Evolutionary conservation across 164 flowering plant genomes (phyloP).

Genomic region (Piper betle): DNA sequence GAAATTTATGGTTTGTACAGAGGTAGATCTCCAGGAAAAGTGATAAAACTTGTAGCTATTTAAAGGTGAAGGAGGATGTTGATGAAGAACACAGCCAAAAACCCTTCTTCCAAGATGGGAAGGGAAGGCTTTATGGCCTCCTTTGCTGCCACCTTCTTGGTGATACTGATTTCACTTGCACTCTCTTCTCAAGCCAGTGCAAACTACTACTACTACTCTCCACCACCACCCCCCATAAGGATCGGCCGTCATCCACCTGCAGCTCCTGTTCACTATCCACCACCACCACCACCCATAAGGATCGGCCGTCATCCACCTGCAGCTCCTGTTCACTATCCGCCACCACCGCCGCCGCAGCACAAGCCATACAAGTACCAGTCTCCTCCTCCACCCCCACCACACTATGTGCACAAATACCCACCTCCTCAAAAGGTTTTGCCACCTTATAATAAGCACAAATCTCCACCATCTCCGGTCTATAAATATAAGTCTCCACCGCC

Average conservation of each 20-base stretch:
- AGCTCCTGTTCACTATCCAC: neutral
- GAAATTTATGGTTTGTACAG: neutral
- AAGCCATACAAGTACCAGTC: conserved; percentile 7
- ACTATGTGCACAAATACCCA: conserved; percentile 2
- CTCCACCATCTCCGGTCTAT: conserved; percentile 10
- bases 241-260: conserved; percentile 6
- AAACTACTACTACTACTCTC: conserved; percentile 15
- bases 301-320: neutral
- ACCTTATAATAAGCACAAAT: conserved; percentile 2
- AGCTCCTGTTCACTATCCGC: conserved; percentile 9
- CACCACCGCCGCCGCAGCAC: conserved; percentile 7
- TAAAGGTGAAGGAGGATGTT: conserved; percentile 7
- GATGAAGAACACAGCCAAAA: conserved; percentile 5
- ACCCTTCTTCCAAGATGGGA: conserved; percentile 10
- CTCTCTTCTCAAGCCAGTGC: conserved; percentile 14
- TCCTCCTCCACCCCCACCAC: conserved; percentile 12
- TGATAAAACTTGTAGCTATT: conserved; percentile 12
- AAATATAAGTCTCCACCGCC: conserved; percentile 13
- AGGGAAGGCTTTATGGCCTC: conserved; percentile 15
- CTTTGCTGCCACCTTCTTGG: conserved; percentile 10
- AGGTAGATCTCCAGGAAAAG: neutral
- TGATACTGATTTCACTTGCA: conserved; percentile 11
- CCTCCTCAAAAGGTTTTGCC: conserved; percentile 2
- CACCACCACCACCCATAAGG: conserved; percentile 6
- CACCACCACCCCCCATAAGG: conserved; percentile 11